A percentile compares a stretch with the other conserved stretches of the same genome.
Conservation (phyloP, 2,329 filamentous ascomycete species). For the Coniochaeta hoffmannii region DNA sequence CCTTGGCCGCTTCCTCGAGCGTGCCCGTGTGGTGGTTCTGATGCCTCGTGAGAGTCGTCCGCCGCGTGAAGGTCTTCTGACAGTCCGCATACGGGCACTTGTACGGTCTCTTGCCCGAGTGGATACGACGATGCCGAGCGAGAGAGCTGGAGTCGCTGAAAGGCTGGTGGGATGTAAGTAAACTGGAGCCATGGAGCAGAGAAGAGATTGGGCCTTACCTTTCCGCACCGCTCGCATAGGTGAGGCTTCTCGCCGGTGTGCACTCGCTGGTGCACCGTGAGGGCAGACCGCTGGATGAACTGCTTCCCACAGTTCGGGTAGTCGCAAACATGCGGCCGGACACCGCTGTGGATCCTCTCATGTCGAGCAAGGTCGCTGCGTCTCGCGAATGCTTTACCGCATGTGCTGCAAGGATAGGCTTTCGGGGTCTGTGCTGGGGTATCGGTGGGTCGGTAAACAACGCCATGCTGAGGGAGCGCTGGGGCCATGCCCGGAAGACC, state of each 20-base stretch:
- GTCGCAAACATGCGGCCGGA: constrained; percentile 88
- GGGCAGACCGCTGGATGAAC: constrained; percentile 91
- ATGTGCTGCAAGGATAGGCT: constrained; percentile 83
- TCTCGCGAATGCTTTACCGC: constrained; percentile 84
- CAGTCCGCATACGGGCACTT: constrained; percentile 97
- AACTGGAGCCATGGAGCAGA: not conserved
- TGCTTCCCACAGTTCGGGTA: constrained; percentile 84
- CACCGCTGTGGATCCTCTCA: constrained; percentile 90
- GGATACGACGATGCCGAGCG: constrained; percentile 86
- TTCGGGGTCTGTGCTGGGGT: constrained; percentile 36
- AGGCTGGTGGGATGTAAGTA: constrained; percentile 49
- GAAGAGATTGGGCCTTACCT: constrained; percentile 55
- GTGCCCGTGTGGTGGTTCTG: constrained; percentile 95
- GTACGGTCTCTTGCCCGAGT: constrained; percentile 92
- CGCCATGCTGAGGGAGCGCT: constrained; percentile 15
- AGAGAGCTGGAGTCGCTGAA: constrained; percentile 96
- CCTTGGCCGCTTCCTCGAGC: constrained; percentile 84
- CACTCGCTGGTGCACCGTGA: constrained; percentile 91
- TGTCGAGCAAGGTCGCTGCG: constrained; percentile 91
- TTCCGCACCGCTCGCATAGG: constrained; percentile 93
- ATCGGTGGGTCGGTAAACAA: constrained; percentile 24
- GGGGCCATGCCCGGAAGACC: constrained; percentile 33
- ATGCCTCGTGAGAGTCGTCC: constrained; percentile 89
- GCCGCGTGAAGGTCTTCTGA: constrained; percentile 95
- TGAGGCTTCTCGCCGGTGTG: constrained; percentile 98